Evolutionary conservation across 2,329 filamentous ascomycete genomes (phyloP).

Genomic region (Colletotrichum scovillei): DNA sequence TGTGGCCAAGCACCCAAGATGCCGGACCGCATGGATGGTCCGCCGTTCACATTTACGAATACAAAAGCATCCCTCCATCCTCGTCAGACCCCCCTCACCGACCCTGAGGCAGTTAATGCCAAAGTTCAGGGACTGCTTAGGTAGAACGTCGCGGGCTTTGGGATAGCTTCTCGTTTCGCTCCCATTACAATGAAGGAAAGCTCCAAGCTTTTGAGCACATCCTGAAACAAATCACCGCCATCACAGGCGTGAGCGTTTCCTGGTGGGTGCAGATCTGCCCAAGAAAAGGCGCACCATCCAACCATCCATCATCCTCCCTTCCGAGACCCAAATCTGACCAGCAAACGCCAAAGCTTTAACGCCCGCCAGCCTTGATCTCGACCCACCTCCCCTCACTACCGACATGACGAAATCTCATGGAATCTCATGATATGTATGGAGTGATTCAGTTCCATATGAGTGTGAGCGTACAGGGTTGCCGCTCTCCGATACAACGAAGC

Average conservation of each 20-base stretch:
- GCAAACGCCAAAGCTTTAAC: slow-evolving; percentile 4
- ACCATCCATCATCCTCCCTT: background rate
- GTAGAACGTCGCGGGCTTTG: background rate
- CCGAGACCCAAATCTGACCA: slow-evolving; percentile 5
- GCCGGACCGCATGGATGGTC: slow-evolving; percentile 10
- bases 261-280: slow-evolving; percentile 20
- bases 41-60: background rate
- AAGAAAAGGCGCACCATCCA: slow-evolving; percentile 1
- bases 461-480: background rate
- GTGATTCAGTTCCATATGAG: background rate
- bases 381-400: background rate
- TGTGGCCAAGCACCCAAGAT: slow-evolving; percentile 27
- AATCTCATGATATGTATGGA: background rate
- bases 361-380: slow-evolving; percentile 16
- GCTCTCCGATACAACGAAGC: background rate
- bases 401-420: background rate
- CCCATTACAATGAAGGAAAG: background rate
- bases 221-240: slow-evolving; percentile 15
- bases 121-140: background rate
- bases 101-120: background rate
- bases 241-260: slow-evolving; percentile 4
- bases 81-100: background rate
- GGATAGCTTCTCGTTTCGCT: background rate
- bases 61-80: background rate
- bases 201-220: slow-evolving; percentile 1